Conservation (phyloP, 768 basidiomycete genomes). For the Tremella fuciformis region DNA sequence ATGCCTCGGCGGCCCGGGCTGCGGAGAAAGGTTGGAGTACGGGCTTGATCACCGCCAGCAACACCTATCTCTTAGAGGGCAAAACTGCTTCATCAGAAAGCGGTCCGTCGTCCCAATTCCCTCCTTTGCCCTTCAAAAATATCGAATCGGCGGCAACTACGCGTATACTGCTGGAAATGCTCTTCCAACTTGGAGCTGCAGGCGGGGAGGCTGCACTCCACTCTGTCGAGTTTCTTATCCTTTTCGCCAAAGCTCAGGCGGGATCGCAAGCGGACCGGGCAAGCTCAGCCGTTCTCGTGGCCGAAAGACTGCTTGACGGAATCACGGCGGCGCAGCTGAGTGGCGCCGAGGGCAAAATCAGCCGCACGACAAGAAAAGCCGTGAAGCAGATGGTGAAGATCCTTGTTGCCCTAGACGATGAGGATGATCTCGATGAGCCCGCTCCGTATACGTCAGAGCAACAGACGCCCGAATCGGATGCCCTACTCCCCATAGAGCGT, state of each 20-base stretch:
- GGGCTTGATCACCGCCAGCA: not conserved
- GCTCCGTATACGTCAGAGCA: conserved; percentile 40
- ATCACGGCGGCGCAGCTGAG: conserved; percentile 52
- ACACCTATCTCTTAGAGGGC: conserved; percentile 3
- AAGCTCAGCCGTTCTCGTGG: conserved; percentile 72
- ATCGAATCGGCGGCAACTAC: conserved; percentile 45
- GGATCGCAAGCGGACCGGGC: conserved; percentile 56
- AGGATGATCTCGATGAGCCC: conserved; percentile 40
- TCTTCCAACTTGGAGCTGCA: conserved; percentile 67
- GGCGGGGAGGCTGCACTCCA: conserved; percentile 67
- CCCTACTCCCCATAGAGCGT: conserved; percentile 59
- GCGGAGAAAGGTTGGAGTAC: conserved; percentile 36
- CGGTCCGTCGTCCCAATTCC: conserved; percentile 22
- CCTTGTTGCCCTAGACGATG: conserved; percentile 71
- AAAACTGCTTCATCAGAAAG: not conserved
- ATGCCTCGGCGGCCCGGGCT: conserved; percentile 16
- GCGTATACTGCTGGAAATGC: conserved; percentile 65
- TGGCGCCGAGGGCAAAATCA: conserved; percentile 37
- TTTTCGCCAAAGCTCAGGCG: conserved; percentile 58
- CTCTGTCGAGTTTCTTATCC: conserved; percentile 76
- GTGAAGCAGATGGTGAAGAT: conserved; percentile 63
- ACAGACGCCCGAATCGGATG: conserved; percentile 29
- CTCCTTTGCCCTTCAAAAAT: conserved; percentile 40
- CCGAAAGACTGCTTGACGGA: conserved; percentile 72
- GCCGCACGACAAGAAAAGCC: conserved; percentile 63